Evolutionary conservation across 768 basidiomycete species (phyloP).

Genomic region (Lactarius pseudohatsudake): DNA sequence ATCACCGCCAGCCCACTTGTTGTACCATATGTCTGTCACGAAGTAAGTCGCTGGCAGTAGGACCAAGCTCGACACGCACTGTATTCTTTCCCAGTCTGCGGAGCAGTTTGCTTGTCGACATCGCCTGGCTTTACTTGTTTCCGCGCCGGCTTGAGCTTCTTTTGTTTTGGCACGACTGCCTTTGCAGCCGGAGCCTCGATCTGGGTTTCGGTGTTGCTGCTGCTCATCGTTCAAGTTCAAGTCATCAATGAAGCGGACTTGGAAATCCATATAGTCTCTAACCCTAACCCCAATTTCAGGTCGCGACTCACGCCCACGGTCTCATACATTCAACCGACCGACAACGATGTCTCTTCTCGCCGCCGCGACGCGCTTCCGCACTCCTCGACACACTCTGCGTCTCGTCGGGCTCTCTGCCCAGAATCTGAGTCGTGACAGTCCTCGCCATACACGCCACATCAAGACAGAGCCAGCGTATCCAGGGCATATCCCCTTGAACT

Average conservation of each 20-base stretch:
- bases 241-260: not conserved
- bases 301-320: not conserved
- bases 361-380: slow-evolving; percentile 6
- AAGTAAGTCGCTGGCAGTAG: slow-evolving; percentile 6
- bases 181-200: slow-evolving; percentile 8
- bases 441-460: slow-evolving; percentile 20
- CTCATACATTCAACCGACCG: not conserved
- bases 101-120: slow-evolving; percentile 83
- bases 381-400: not conserved
- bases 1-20: slow-evolving; percentile 99
- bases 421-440: not conserved
- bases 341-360: slow-evolving; percentile 21
- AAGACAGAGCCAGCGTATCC: slow-evolving; percentile 54
- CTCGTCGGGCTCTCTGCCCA: not conserved
- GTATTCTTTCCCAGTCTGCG: slow-evolving; percentile 95
- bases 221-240: slow-evolving; percentile 16
- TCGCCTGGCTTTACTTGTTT: slow-evolving; percentile 92
- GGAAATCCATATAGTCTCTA: not conserved
- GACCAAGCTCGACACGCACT: slow-evolving; percentile 54
- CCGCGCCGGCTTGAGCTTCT: slow-evolving; percentile 86
- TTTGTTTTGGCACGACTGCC: slow-evolving; percentile 37
- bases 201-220: slow-evolving; percentile 22
- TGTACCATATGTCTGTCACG: slow-evolving; percentile 89
- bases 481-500: slow-evolving; percentile 78
- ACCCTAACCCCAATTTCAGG: slow-evolving; percentile 23